Conservation (phyloP, 306 rosid genomes). For the Vigna reflexopilosa region DNA sequence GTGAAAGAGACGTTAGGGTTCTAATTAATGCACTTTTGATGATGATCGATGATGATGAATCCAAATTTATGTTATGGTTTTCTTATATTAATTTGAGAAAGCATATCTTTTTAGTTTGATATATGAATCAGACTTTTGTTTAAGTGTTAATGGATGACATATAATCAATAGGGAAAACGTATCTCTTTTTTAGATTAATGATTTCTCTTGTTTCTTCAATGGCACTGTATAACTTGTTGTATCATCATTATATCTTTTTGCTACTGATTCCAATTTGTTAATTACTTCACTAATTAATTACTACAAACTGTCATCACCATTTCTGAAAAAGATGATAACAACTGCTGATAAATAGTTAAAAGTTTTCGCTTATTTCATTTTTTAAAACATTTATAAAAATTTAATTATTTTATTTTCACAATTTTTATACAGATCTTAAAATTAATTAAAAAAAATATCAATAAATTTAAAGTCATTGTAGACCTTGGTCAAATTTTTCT, state of each 20-base stretch:
- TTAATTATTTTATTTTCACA: too few relatives aligned
- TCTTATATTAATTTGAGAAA: conserved; percentile 39
- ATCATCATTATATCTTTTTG: background rate
- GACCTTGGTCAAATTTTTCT: background rate
- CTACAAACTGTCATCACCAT: too few relatives aligned
- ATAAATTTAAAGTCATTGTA: background rate
- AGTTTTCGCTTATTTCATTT: too few relatives aligned
- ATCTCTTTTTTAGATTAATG: conserved; percentile 30
- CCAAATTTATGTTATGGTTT: conserved; percentile 42
- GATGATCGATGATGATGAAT: background rate
- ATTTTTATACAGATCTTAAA: too few relatives aligned
- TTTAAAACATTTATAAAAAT: too few relatives aligned
- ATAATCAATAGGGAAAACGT: conserved; percentile 38
- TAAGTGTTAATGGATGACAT: conserved; percentile 33
- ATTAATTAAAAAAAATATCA: too few relatives aligned
- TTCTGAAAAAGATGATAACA: too few relatives aligned
- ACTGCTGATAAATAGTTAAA: too few relatives aligned
- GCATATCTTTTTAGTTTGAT: conserved; percentile 42
- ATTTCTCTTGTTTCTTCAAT: conserved; percentile 18
- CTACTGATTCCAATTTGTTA: conserved; percentile 5
- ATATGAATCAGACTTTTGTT: conserved; percentile 41
- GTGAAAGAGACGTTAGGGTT: conserved; percentile 25
- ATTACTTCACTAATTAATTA: background rate
- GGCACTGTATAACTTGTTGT: background rate
- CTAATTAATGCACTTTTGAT: conserved; percentile 28